A percentile compares a stretch with the other conserved stretches of the same genome.
Evolutionary conservation across 108 stramenopile species (phyloP).

Genomic region (Heterococcus sp.): DNA sequence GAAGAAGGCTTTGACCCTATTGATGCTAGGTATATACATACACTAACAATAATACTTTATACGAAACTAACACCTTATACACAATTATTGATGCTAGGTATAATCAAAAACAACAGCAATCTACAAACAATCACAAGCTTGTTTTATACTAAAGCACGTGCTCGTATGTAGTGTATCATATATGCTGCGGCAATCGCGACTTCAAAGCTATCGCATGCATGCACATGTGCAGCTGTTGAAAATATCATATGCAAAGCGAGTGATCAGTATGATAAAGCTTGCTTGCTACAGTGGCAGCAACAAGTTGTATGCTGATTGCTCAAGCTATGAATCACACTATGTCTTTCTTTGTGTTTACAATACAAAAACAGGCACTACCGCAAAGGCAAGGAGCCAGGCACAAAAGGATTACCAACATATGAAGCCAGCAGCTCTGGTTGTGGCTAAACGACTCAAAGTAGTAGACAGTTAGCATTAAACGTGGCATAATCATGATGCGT

Average conservation of each 20-base stretch:
- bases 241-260: background rate
- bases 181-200: no score
- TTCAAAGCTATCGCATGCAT: background rate
- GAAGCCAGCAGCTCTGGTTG: background rate
- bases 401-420: background rate
- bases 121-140: background rate
- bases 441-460: no score
- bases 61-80: background rate
- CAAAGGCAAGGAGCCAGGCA: background rate
- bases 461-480: no score
- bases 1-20: slow-evolving; percentile 90
- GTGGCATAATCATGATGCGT: no score
- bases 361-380: background rate
- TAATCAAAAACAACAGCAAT: background rate
- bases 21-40: background rate
- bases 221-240: background rate
- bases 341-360: background rate
- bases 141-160: background rate
- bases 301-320: background rate
- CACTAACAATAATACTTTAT: background rate
- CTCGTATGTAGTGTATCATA: background rate
- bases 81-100: background rate
- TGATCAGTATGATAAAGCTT: background rate
- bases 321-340: slow-evolving; percentile 40
- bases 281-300: background rate